Conservation (phyloP, 306 rosid species). For the Mucuna pruriens region DNA sequence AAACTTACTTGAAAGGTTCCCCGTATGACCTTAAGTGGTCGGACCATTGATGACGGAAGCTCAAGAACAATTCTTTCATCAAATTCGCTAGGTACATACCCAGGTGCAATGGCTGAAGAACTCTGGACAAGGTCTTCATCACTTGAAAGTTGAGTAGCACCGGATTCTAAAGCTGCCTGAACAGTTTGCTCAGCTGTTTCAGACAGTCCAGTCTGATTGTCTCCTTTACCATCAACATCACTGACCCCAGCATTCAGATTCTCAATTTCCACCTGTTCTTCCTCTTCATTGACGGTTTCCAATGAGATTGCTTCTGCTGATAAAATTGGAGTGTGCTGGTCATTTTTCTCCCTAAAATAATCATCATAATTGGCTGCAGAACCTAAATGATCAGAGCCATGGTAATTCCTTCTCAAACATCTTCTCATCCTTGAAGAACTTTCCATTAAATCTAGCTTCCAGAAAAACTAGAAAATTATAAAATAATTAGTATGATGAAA, state of each 20-base stretch:
- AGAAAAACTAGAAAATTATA: constrained; percentile 70
- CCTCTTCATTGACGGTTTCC: constrained; percentile 71
- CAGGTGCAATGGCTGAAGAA: constrained; percentile 71
- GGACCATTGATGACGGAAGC: constrained; percentile 87
- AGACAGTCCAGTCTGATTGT: constrained; percentile 51
- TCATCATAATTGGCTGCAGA: constrained; percentile 83
- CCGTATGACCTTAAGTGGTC: constrained; percentile 78
- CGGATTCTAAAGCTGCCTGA: constrained; percentile 50
- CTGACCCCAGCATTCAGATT: constrained; percentile 52
- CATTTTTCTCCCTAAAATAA: constrained; percentile 45
- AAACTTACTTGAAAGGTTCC: constrained; percentile 90
- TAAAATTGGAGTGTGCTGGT: constrained; percentile 66
- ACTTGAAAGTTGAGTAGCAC: constrained; percentile 52
- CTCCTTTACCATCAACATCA: constrained; percentile 52
- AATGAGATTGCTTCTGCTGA: constrained; percentile 80
- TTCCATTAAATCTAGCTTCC: constrained; percentile 98
- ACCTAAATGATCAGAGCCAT: constrained; percentile 91
- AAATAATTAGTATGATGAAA: constrained; percentile 29
- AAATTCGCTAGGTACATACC: constrained; percentile 85
- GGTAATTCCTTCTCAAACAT: constrained; percentile 83
- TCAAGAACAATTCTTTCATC: constrained; percentile 94
- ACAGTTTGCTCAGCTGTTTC: constrained; percentile 60
- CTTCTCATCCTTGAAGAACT: constrained; percentile 91
- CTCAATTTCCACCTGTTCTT: constrained; percentile 71
- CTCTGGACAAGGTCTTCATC: constrained; percentile 65